These are phyloP conservation scores for Agaricus sinodeliciosus DNA, from an alignment of 768 basidiomycete genomes.

Conservation along the genomic window DNA sequence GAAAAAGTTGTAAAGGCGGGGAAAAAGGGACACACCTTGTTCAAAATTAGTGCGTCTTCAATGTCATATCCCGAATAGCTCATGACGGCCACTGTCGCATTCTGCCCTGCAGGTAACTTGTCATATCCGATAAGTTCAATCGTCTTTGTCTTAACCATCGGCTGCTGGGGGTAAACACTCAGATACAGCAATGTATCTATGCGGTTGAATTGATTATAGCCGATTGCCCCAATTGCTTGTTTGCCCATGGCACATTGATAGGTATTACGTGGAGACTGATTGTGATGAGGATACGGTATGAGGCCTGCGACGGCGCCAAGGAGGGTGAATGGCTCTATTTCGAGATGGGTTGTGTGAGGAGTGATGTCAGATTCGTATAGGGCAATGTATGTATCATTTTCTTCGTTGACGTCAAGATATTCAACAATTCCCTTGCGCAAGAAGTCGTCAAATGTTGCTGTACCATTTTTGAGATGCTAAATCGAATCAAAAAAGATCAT, in stretches of 20 bases:
- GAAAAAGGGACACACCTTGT: slow-evolving; percentile 50
- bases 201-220: slow-evolving; percentile 94
- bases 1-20: neutral
- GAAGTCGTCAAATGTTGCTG: slow-evolving; percentile 89
- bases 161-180: slow-evolving; percentile 96
- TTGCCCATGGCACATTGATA: slow-evolving; percentile 99
- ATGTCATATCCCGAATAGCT: slow-evolving; percentile 99
- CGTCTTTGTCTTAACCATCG: slow-evolving; percentile 99
- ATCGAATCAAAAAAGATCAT: neutral
- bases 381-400: slow-evolving; percentile 96
- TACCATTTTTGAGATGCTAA: slow-evolving; percentile 75
- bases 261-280: slow-evolving; percentile 98
- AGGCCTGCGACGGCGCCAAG: slow-evolving; percentile 97
- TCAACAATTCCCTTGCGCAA: slow-evolving; percentile 88
- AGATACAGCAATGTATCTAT: slow-evolving; percentile 99
- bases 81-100: slow-evolving; percentile 98
- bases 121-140: slow-evolving; percentile 97
- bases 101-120: slow-evolving; percentile 94
- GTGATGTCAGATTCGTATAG: slow-evolving; percentile 88
- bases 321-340: slow-evolving; percentile 97
- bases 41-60: slow-evolving; percentile 95
- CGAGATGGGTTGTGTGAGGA: slow-evolving; percentile 83
- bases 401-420: slow-evolving; percentile 98
- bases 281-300: slow-evolving; percentile 99
- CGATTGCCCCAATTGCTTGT: slow-evolving; percentile 98